phyloP scores from a whole-genome alignment of 2,329 filamentous ascomycete genomes.

The Trichoderma oligosporum region DNA sequence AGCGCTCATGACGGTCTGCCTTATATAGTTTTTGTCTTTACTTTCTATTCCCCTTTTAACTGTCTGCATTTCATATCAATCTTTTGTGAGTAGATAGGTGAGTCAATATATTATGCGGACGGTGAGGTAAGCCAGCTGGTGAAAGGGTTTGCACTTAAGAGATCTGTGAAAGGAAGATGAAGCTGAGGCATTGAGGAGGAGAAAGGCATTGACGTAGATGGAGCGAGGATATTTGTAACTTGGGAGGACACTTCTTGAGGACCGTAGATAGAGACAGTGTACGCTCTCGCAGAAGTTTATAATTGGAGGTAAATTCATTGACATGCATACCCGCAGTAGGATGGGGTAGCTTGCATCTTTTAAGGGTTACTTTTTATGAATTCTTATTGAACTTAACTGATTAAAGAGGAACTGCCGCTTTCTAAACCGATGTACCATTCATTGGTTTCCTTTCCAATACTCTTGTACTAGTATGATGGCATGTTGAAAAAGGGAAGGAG shows the following conservation, averaged over 20 bases:
- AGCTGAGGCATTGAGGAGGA: neutral
- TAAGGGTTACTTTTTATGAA: too few relatives aligned
- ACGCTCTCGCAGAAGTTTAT: conserved; percentile 24
- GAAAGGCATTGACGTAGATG: conserved; percentile 1
- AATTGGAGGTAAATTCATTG: conserved; percentile 23
- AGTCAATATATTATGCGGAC: too few relatives aligned
- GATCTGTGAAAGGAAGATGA: neutral
- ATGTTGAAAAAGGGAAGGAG: too few relatives aligned
- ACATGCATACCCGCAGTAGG: conserved; percentile 19
- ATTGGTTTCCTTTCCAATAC: too few relatives aligned
- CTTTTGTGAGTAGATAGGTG: neutral
- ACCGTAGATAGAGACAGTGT: neutral
- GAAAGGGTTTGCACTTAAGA: neutral
- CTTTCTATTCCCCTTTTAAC: neutral
- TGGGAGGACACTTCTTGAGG: conserved; percentile 18
- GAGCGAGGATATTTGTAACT: conserved; percentile 25
- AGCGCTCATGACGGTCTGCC: neutral
- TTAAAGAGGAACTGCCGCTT: too few relatives aligned
- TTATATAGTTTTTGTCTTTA: neutral
- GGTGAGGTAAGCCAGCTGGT: neutral
- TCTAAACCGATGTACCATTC: too few relatives aligned
- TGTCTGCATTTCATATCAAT: neutral
- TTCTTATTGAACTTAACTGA: too few relatives aligned
- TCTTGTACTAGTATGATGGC: too few relatives aligned
- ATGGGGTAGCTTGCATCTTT: conserved; percentile 4